Evolutionary conservation across 768 basidiomycete genomes (phyloP).

Genomic region (Ephemerocybe angulata): DNA sequence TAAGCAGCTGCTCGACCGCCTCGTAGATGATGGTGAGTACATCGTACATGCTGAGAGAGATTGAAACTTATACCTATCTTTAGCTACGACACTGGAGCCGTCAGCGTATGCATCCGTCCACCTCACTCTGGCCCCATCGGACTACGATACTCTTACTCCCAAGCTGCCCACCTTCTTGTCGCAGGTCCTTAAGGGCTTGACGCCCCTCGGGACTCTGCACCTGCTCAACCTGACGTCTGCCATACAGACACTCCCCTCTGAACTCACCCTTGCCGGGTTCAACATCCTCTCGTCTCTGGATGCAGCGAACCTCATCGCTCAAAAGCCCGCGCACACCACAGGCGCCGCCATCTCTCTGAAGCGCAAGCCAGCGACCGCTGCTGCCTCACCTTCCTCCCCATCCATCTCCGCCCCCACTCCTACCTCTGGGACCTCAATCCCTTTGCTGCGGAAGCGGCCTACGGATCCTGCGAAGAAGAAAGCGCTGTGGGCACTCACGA

Average conservation of each 20-base stretch:
- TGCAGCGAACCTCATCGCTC: slow-evolving; percentile 53
- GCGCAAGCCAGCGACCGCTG: slow-evolving; percentile 19
- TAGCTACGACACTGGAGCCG: slow-evolving; percentile 56
- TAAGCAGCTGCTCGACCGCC: slow-evolving; percentile 76
- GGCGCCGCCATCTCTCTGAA: slow-evolving; percentile 43
- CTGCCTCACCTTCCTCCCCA: slow-evolving; percentile 29
- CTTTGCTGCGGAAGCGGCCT: slow-evolving; percentile 42
- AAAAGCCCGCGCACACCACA: slow-evolving; percentile 57
- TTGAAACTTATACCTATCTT: slow-evolving; percentile 6
- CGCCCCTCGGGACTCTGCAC: slow-evolving; percentile 67
- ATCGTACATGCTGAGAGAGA: background rate
- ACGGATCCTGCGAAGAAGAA: slow-evolving; percentile 75
- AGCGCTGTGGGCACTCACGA: slow-evolving; percentile 79
- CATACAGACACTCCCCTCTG: slow-evolving; percentile 45
- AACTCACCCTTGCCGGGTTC: slow-evolving; percentile 68
- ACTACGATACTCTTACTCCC: slow-evolving; percentile 55
- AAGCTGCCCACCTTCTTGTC: slow-evolving; percentile 53
- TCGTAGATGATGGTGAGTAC: slow-evolving; percentile 72
- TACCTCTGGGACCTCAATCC: slow-evolving; percentile 21
- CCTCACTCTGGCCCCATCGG: slow-evolving; percentile 57
- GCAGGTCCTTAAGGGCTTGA: slow-evolving; percentile 57
- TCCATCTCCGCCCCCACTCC: slow-evolving; percentile 30
- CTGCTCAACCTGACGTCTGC: slow-evolving; percentile 50
- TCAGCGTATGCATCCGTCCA: slow-evolving; percentile 63
- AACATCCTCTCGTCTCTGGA: slow-evolving; percentile 43